phyloP scores from a whole-genome alignment of 441 rosid species.

The Mallotus japonicus region DNA sequence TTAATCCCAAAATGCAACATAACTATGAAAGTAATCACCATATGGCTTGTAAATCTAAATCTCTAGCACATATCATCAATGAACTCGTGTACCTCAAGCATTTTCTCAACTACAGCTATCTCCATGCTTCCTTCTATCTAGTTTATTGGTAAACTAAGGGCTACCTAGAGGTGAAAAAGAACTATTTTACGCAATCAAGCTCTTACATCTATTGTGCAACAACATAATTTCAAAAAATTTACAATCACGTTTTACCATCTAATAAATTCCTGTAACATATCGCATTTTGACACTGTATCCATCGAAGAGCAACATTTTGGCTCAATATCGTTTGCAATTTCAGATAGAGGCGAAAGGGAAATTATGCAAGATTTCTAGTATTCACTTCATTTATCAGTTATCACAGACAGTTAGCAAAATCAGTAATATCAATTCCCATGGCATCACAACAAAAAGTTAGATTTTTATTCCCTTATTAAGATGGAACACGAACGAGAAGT shows the following conservation, averaged over 20 bases:
- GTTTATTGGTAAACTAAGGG: no score
- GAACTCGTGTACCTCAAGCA: not conserved
- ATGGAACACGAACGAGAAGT: not conserved
- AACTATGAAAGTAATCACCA: not conserved
- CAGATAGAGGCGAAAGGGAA: not conserved
- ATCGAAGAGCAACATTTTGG: not conserved
- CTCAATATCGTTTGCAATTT: not conserved
- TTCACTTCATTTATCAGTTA: not conserved
- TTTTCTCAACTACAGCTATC: not conserved
- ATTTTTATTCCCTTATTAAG: not conserved
- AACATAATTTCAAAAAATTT: no score
- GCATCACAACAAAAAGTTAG: not conserved
- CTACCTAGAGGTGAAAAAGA: no score
- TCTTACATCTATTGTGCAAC: no score
- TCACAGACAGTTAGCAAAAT: not conserved
- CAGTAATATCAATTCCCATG: not conserved
- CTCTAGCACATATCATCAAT: not conserved
- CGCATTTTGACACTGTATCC: not conserved
- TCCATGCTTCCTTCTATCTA: no score
- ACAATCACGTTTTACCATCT: no score
- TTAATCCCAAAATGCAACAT: not conserved
- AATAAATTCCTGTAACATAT: not conserved
- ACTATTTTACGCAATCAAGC: no score
- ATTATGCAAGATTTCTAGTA: not conserved
- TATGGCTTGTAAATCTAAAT: slow-evolving; percentile 3